Conservation (phyloP, 768 basidiomycete genomes). For the Leccinum uliginosum region DNA sequence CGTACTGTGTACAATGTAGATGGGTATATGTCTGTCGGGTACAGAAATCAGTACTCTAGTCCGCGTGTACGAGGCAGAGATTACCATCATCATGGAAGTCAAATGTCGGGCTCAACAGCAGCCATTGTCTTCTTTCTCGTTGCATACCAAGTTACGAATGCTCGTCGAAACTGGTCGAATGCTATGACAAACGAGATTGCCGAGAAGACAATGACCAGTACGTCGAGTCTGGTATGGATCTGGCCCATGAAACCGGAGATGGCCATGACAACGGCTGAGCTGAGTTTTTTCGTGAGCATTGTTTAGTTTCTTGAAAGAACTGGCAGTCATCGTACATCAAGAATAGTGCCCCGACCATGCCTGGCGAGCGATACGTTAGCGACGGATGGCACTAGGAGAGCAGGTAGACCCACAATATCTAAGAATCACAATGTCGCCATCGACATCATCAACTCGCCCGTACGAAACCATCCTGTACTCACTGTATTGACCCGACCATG, state of each 20-base stretch:
- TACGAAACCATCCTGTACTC: constrained; percentile 3
- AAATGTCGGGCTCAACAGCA: not conserved
- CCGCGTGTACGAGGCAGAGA: not conserved
- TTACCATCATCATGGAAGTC: constrained; percentile 1
- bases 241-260: constrained; percentile 3
- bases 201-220: constrained; percentile 13
- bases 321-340: constrained; percentile 10
- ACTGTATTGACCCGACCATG: constrained; percentile 17
- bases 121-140: constrained; percentile 8
- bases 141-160: constrained; percentile 14
- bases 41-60: not conserved
- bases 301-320: not conserved
- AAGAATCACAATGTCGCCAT: not conserved
- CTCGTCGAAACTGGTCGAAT: constrained; percentile 21
- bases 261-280: constrained; percentile 19
- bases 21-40: not conserved
- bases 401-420: constrained; percentile 17
- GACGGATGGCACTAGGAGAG: not conserved
- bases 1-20: not conserved
- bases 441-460: not conserved
- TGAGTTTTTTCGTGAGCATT: not conserved
- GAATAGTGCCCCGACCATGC: constrained; percentile 18
- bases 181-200: constrained; percentile 14
- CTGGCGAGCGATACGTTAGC: constrained; percentile 4
- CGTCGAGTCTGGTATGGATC: constrained; percentile 15